Conservation (phyloP, 176 grass and related monocot genomes). For the Rhynchospora breviuscula region DNA sequence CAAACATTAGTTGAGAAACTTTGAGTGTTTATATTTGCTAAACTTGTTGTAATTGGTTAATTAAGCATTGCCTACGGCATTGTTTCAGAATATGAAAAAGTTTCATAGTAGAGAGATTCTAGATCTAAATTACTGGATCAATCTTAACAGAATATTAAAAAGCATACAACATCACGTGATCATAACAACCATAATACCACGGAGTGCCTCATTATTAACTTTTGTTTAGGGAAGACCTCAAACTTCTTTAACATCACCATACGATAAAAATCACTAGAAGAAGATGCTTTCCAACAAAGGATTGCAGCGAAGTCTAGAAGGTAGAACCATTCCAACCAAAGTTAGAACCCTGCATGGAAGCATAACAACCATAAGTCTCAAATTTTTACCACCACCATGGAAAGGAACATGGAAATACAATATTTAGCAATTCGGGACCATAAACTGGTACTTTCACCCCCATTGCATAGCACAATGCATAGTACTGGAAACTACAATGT, state of each 20-base stretch:
- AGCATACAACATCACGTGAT: neutral
- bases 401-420: neutral
- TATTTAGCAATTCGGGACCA: neutral
- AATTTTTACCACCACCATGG: neutral
- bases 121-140: neutral
- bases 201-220: neutral
- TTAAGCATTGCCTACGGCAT: neutral
- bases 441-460: neutral
- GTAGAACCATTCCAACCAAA: conserved; percentile 29
- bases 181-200: neutral
- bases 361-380: neutral
- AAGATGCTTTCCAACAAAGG: neutral
- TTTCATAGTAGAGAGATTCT: neutral
- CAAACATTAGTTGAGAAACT: neutral
- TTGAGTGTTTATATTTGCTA: neutral
- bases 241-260: neutral
- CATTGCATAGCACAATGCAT: neutral
- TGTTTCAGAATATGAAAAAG: neutral
- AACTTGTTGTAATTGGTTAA: neutral
- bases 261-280: neutral
- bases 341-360: conserved; percentile 19
- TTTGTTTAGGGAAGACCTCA: neutral
- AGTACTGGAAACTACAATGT: neutral
- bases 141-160: neutral
- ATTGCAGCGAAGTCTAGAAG: neutral